phyloP scores from a whole-genome alignment of 192 early-diverging fungal genomes.

The Coemansia guatemalensis region DNA sequence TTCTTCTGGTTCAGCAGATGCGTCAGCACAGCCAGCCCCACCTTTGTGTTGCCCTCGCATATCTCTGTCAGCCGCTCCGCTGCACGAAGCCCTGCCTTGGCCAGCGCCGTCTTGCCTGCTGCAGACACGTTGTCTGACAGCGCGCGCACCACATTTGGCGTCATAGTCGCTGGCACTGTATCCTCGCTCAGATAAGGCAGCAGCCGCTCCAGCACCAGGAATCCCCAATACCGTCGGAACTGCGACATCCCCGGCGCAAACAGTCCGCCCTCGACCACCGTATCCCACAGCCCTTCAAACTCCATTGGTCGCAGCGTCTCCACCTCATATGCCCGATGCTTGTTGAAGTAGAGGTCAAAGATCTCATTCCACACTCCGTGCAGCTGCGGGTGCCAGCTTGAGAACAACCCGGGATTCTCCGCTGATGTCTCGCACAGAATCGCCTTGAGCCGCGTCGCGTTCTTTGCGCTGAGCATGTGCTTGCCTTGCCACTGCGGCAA shows the following conservation, averaged over 20 bases:
- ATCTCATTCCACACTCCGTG: constrained; percentile 81
- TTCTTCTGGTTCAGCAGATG: constrained; percentile 78
- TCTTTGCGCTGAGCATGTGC: constrained; percentile 39
- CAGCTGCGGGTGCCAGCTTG: constrained; percentile 73
- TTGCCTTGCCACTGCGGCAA: constrained; percentile 46
- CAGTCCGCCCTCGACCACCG: constrained; percentile 71
- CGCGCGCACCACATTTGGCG: constrained; percentile 79
- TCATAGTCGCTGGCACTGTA: constrained; percentile 49
- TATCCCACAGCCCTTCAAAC: constrained; percentile 80
- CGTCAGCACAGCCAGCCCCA: constrained; percentile 74
- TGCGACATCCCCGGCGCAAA: constrained; percentile 73
- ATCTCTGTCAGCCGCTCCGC: constrained; percentile 50
- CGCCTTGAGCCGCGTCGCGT: constrained; percentile 22
- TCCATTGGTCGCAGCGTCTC: constrained; percentile 43
- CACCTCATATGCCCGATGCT: constrained; percentile 34
- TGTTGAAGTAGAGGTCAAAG: constrained; percentile 58
- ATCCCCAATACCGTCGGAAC: constrained; percentile 88
- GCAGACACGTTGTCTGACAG: constrained; percentile 85
- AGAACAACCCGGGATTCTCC: constrained; percentile 40
- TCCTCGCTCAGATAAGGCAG: constrained; percentile 42
- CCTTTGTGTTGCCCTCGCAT: constrained; percentile 64
- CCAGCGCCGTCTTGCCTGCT: constrained; percentile 67
- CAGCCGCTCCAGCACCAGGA: constrained; percentile 72
- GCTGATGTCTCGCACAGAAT: constrained; percentile 48
- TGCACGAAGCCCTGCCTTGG: constrained; percentile 66